These are phyloP conservation scores for Fusarium pseudograminearum DNA, from an alignment of 2,329 filamentous ascomycete species.

Conservation along the genomic window DNA sequence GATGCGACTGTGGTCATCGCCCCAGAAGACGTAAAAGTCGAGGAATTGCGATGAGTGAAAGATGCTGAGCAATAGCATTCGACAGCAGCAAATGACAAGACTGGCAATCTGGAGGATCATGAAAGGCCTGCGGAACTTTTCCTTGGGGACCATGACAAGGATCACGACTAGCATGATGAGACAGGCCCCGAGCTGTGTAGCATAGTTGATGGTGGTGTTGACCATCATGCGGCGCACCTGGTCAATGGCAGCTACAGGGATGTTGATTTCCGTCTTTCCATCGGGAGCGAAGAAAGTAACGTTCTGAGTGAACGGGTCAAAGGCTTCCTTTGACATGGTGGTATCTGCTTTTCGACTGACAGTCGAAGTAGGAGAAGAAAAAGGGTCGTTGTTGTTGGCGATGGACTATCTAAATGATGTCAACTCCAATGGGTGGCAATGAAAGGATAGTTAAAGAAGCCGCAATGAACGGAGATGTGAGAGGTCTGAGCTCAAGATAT, in stretches of 20 bases:
- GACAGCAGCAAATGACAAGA: conserved; percentile 70
- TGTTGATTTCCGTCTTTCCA: conserved; percentile 47
- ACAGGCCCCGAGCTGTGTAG: conserved; percentile 76
- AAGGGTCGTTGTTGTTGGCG: conserved; percentile 2
- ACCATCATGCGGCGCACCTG: conserved; percentile 49
- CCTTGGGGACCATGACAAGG: conserved; percentile 72
- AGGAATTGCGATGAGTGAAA: conserved; percentile 72
- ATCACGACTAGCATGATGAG: conserved; percentile 74
- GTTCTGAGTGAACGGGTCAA: conserved; percentile 54
- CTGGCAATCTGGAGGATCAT: conserved; percentile 74
- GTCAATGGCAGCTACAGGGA: conserved; percentile 53
- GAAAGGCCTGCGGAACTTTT: conserved; percentile 73
- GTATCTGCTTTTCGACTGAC: neutral
- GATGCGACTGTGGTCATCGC: conserved; percentile 66
- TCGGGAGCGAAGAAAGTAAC: conserved; percentile 53
- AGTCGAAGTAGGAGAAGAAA: neutral
- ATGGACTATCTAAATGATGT: neutral
- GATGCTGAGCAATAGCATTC: conserved; percentile 67
- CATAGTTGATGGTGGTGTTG: conserved; percentile 71
- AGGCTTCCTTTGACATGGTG: conserved; percentile 44
- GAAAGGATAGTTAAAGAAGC: conserved; percentile 8
- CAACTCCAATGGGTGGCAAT: neutral
- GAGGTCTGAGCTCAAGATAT: conserved; percentile 27
- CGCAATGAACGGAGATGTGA: conserved; percentile 9
- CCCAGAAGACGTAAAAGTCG: conserved; percentile 71